Base-by-base conservation (phyloP, 1,139 yeast genomes). In the Yamadazyma blattariae region DNA sequence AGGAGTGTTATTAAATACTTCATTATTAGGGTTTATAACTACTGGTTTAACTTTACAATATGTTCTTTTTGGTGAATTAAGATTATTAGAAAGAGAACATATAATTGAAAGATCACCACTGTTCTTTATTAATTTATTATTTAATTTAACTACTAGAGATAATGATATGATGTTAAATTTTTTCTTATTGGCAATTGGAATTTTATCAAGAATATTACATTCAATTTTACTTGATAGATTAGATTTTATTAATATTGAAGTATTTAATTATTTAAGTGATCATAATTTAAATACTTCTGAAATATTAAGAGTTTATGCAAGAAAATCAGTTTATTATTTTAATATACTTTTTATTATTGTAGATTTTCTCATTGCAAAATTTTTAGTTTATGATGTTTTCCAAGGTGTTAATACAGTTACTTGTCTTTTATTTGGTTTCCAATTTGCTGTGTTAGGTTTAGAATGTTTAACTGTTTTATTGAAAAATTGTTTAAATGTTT, bases 81-180 rank as follows among this genome's bases (percentile, higher is more conserved):
- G 96, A 36, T 63, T 80, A 21, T 69, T 86, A 30, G 98, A 92
- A 54, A 61, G 75, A 32, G 96, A 90, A 48, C 89, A 84, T 52
- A 64, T 90, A 16, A 71, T 82, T 42, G 95, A 87, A 47, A 63
- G 78, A 36, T 70, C 79, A 41, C 84, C 95, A 0, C 59, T 86
- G 14, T 64, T 57, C 33, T 51, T 58, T 11, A 67, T 87, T 31
- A 83, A 78, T 48, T 67, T 84, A 31, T 59, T 87, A 32, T 67
- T 87, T 56, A 78, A 84, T 29, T 64, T 84, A 36, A 77, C 89
- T 3, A 74, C 64, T 68, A 34, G 37, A 19, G 49, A 45, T 25
- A 73, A 75, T 40, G 77, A 77, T 42, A 54, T 82, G 17, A 59
- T 81, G 24, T 57, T 79, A 36, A 68, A 63, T 47, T 65, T 51